Conservation (phyloP, 2,329 filamentous ascomycete species). For the Fusarium sp. region DNA sequence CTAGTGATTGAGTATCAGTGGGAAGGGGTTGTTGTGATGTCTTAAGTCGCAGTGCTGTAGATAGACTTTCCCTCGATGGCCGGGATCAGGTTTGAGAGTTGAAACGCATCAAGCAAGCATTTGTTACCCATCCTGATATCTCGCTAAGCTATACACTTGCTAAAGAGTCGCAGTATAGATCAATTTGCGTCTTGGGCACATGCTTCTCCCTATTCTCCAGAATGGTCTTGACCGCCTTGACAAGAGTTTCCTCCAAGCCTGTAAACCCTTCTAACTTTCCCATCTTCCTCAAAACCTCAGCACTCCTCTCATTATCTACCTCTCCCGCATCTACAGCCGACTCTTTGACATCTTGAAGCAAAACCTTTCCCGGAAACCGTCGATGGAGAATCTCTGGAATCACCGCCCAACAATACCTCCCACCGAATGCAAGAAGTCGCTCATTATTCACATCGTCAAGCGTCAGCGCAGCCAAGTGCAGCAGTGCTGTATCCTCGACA, state of each 20-base stretch:
- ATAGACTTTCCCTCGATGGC: rapidly evolving
- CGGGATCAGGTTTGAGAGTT: rapidly evolving
- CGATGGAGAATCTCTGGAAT: neutral
- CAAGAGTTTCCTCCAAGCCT: rapidly evolving
- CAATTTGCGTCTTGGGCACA: neutral
- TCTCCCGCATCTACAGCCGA: neutral
- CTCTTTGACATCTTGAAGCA: rapidly evolving
- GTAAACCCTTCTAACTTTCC: neutral
- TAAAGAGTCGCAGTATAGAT: neutral
- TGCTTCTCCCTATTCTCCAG: neutral
- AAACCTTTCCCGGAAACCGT: neutral
- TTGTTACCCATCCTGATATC: rapidly evolving
- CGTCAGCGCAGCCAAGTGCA: neutral
- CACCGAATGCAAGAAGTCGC: neutral
- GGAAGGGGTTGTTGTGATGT: neutral
- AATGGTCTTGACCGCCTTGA: rapidly evolving
- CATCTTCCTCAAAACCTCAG: neutral
- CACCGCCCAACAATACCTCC: neutral
- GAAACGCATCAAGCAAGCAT: rapidly evolving
- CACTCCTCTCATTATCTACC: rapidly evolving
- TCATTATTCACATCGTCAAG: neutral
- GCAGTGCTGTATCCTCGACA: neutral
- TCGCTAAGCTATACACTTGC: neutral
- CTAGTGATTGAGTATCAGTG: too few relatives aligned
- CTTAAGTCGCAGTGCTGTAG: rapidly evolving